Evolutionary conservation across 2,329 filamentous ascomycete species (phyloP), one percentile per base, ranked within the genome.

Genomic region (Sordariomycetes sp.): DNA sequence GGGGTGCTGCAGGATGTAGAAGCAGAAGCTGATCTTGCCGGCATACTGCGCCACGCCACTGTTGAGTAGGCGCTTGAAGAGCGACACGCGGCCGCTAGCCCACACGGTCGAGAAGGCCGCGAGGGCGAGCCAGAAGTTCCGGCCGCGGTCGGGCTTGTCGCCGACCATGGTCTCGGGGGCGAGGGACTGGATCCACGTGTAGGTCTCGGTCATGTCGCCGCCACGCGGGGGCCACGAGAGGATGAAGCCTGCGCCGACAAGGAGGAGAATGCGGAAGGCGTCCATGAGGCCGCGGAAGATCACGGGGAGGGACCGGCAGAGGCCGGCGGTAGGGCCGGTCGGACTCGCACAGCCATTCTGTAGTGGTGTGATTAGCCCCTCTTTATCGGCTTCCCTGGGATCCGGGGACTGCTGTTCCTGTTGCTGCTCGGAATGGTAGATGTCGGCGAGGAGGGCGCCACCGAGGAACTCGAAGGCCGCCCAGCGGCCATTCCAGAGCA

Each of bases 1-100:
- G 2, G 60, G 54, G 18, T 59, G 58, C 48, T 86, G 82, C 71
- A 84, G 78, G 16, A 86, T 74, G 66, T 86, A 86, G 28, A 86
- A 65, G 55, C 80, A 77, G 65, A 82, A 86, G 57, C 79, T 83
- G 62, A 85, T 78, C 65, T 77, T 77, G 60, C 82, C 82, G 6
- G 85, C 70, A 67, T 85, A 85, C 64, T 83, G 80, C 3, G 82
- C 71, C 18, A 74, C 63, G 2, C 69, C 64, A 1, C 71, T 70
- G 64, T 77, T 77, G 68, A 84, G 82, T 59, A 82, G 69, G 20
- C 70, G 68, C 64, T 79, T 77, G 71, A 79, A 77, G 3, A 65
- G 68, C 2, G 68, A 66, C 4, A 76, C 76, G 58, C 77, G 74
- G 25, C 76, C 73, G 20, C 79, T 76, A 40, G 75, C 74, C 58